Conservation (phyloP, 345 rosid species). For the Brassica cretica region DNA sequence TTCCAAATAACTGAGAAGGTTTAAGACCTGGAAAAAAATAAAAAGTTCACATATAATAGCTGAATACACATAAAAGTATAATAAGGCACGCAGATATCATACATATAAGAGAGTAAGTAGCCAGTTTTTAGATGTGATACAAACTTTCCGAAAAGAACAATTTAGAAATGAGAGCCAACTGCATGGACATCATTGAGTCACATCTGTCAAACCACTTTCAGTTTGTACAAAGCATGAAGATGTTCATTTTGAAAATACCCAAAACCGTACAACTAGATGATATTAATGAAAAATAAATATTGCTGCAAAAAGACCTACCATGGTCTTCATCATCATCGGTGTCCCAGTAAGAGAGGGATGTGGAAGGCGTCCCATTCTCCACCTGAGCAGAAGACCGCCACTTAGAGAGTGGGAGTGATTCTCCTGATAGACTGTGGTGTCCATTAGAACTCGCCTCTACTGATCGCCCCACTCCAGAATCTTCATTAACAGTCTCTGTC, state of each 20-base stretch:
- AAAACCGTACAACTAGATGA: not conserved
- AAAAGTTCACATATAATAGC: not conserved
- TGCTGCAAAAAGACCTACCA: constrained; percentile 43
- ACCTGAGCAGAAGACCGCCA: constrained; percentile 93
- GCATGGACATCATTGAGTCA: not conserved
- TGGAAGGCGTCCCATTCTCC: constrained; percentile 89
- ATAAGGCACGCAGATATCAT: not conserved
- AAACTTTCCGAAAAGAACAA: not conserved
- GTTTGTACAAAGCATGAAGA: not conserved
- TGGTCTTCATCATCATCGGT: constrained; percentile 60
- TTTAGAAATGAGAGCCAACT: not conserved
- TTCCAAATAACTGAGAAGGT: constrained; percentile 84
- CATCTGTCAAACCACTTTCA: not conserved
- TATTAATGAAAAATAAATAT: not conserved
- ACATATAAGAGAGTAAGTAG: not conserved
- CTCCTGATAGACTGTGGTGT: constrained; percentile 66
- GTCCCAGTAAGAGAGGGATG: constrained; percentile 91
- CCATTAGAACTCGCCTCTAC: constrained; percentile 62
- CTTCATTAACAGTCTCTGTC: constrained; percentile 72
- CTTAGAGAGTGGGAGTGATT: constrained; percentile 66
- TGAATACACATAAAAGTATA: constrained; percentile 3
- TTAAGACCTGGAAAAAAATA: constrained; percentile 58
- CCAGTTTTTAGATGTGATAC: not conserved
- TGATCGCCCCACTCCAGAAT: constrained; percentile 75
- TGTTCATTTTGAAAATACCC: not conserved